These are phyloP conservation scores for Stenogyne calaminthoides DNA, from an alignment of 305 asterid genomes.

Conservation along the genomic window DNA sequence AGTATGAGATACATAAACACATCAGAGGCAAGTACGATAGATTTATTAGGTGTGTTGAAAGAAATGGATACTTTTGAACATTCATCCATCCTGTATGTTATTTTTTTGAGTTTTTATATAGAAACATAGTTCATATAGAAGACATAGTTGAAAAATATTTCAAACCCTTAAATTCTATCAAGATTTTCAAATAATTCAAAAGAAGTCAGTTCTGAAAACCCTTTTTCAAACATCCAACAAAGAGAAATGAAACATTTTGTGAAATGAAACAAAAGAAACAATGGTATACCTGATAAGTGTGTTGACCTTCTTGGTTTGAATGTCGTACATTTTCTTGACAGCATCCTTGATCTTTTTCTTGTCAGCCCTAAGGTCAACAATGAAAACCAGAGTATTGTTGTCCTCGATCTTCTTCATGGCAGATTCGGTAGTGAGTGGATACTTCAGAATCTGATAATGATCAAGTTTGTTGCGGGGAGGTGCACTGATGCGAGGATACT, in stretches of 20 bases:
- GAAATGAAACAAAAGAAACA: background rate
- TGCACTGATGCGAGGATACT: slow-evolving; percentile 69
- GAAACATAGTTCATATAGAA: background rate
- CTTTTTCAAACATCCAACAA: too few relatives aligned
- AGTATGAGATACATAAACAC: too few relatives aligned
- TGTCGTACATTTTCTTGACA: slow-evolving; percentile 79
- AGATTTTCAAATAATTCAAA: too few relatives aligned
- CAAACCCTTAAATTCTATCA: too few relatives aligned
- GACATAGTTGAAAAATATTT: too few relatives aligned
- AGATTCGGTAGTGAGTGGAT: slow-evolving; percentile 72
- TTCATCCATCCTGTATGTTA: too few relatives aligned
- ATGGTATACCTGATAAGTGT: slow-evolving; percentile 61
- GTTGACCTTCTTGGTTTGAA: slow-evolving; percentile 76
- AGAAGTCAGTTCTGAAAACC: background rate
- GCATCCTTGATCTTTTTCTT: slow-evolving; percentile 75
- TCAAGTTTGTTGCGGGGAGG: slow-evolving; percentile 67
- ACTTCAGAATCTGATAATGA: slow-evolving; percentile 64
- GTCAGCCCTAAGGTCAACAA: slow-evolving; percentile 72
- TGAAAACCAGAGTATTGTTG: slow-evolving; percentile 72
- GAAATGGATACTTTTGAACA: too few relatives aligned
- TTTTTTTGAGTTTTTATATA: too few relatives aligned
- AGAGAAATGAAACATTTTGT: background rate
- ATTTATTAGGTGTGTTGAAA: too few relatives aligned
- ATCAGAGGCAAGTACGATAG: too few relatives aligned
- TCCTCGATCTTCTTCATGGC: slow-evolving; percentile 82